Conservation (phyloP, 768 basidiomycete genomes). For the Asterophora lycoperdoides region DNA sequence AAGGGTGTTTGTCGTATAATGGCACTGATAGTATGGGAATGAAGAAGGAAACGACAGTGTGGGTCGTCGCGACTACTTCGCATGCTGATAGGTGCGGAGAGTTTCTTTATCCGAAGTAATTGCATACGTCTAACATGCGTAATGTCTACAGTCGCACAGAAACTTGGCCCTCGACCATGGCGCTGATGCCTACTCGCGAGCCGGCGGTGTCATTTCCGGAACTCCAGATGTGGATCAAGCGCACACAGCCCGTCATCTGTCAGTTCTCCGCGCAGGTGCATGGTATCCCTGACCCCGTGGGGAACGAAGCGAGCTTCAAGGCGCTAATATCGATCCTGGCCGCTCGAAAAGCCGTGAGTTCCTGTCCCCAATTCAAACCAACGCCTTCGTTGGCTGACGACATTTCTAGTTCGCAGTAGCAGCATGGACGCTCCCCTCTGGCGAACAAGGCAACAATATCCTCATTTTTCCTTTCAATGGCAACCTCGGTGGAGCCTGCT, state of each 20-base stretch:
- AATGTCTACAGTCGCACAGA: constrained; percentile 38
- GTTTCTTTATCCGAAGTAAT: no score
- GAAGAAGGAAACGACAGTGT: constrained; percentile 42
- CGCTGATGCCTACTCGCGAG: constrained; percentile 37
- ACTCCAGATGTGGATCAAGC: constrained; percentile 46
- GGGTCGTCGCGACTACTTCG: constrained; percentile 30
- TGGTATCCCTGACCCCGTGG: constrained; percentile 27
- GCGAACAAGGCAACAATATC: constrained; percentile 31
- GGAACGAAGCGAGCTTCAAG: constrained; percentile 41
- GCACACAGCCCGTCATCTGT: constrained; percentile 36
- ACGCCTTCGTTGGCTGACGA: neutral
- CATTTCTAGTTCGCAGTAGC: constrained; percentile 34
- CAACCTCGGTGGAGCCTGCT: constrained; percentile 32
- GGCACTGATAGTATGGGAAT: constrained; percentile 31
- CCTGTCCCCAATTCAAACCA: neutral
- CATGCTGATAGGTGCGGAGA: no score
- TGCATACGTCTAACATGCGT: no score
- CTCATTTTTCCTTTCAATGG: constrained; percentile 33
- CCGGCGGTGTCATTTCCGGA: constrained; percentile 35
- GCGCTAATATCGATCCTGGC: constrained; percentile 38
- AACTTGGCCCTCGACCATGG: constrained; percentile 49
- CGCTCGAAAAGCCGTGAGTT: constrained; percentile 43
- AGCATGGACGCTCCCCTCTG: constrained; percentile 33
- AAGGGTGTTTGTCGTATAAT: constrained; percentile 43
- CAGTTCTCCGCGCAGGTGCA: constrained; percentile 31